These are phyloP conservation scores for Talaromyces sp. DNA, from an alignment of 2,329 filamentous ascomycete genomes.

Conservation along the genomic window DNA sequence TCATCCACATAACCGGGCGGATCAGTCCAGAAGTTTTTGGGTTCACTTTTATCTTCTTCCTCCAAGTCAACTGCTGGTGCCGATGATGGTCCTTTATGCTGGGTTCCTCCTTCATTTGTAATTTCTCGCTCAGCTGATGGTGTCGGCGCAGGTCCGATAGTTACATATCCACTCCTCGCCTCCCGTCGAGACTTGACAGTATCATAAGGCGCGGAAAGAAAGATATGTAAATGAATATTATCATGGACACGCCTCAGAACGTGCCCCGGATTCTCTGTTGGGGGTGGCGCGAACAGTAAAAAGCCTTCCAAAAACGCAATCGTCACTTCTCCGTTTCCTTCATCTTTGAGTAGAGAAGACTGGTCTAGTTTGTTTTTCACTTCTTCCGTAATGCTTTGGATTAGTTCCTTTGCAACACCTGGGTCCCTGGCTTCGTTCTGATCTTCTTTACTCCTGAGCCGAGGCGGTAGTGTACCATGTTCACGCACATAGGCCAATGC, in stretches of 20 bases:
- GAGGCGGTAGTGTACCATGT: slow-evolving; percentile 57
- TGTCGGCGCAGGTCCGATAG: slow-evolving; percentile 41
- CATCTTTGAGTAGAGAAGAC: neutral
- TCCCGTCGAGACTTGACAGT: slow-evolving; percentile 43
- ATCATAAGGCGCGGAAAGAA: slow-evolving; percentile 68
- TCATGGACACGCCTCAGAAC: slow-evolving; percentile 32
- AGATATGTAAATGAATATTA: slow-evolving; percentile 70
- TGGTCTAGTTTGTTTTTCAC: slow-evolving; percentile 23
- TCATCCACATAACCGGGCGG: slow-evolving; percentile 91
- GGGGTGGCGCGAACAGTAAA: slow-evolving; percentile 66
- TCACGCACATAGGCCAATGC: slow-evolving; percentile 69
- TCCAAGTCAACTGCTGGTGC: slow-evolving; percentile 29
- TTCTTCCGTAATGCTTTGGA: slow-evolving; percentile 27
- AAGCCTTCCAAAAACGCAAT: slow-evolving; percentile 86
- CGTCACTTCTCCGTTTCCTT: slow-evolving; percentile 32
- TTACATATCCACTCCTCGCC: slow-evolving; percentile 48
- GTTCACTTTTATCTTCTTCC: slow-evolving; percentile 31
- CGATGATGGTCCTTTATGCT: neutral
- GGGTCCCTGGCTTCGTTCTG: slow-evolving; percentile 54
- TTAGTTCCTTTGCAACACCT: slow-evolving; percentile 32
- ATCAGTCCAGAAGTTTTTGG: slow-evolving; percentile 88
- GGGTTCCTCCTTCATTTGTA: neutral
- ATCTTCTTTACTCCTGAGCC: slow-evolving; percentile 58
- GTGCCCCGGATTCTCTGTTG: slow-evolving; percentile 26
- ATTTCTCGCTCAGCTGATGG: slow-evolving; percentile 20